Conservation (phyloP, 768 basidiomycete species). For the Lactarius sp. region DNA sequence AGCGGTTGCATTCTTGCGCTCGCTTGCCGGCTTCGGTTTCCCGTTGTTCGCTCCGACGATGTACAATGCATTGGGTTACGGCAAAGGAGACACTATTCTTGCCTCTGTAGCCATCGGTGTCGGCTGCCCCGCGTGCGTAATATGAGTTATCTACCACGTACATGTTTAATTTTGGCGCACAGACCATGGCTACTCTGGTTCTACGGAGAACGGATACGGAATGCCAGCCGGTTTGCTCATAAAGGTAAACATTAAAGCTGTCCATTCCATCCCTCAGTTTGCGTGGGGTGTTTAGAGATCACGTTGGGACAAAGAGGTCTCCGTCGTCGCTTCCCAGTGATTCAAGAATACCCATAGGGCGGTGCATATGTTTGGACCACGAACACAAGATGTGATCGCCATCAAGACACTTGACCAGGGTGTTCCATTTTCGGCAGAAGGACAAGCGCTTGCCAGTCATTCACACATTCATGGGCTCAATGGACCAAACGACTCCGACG, state of each 20-base stretch:
- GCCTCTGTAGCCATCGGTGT: conserved; percentile 53
- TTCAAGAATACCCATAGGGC: background rate
- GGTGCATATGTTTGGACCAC: no score
- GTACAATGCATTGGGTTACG: conserved; percentile 61
- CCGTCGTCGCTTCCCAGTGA: background rate
- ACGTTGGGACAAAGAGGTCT: background rate
- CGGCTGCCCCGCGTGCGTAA: conserved; percentile 45
- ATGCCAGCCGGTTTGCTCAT: conserved; percentile 3
- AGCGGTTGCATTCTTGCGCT: conserved; percentile 57
- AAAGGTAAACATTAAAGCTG: background rate
- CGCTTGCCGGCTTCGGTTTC: conserved; percentile 67
- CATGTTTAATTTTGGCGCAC: conserved; percentile 32
- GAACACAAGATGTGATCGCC: no score
- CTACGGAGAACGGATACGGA: conserved; percentile 42
- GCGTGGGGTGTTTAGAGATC: background rate
- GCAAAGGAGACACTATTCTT: conserved; percentile 63
- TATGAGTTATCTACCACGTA: background rate
- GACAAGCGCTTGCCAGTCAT: no score
- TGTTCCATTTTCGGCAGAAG: background rate
- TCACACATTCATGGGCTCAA: no score
- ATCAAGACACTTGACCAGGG: background rate
- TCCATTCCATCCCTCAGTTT: background rate
- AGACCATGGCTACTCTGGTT: conserved; percentile 44
- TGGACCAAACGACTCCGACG: no score
- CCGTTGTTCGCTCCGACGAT: conserved; percentile 74